These are phyloP conservation scores for Spergularia azorica DNA, from an alignment of 179 eudicot species.

Conservation along the genomic window DNA sequence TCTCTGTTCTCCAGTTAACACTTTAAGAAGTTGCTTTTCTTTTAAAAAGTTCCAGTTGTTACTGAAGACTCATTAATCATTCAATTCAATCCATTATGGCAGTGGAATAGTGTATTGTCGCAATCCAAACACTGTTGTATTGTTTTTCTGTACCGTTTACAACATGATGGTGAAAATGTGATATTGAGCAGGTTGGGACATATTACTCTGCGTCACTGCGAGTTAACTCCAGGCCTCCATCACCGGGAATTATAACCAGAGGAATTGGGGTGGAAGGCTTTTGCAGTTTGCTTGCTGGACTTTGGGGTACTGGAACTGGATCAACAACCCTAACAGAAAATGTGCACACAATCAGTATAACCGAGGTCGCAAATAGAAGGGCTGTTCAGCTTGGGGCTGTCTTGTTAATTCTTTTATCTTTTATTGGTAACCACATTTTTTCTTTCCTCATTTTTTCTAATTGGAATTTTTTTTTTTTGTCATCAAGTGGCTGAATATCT, in stretches of 20 bases:
- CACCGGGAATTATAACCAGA: constrained; percentile 74
- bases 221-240: constrained; percentile 75
- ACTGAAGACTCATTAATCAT: not conserved
- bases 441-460: not conserved
- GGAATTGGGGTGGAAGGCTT: constrained; percentile 96
- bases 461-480: not conserved
- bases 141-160: not conserved
- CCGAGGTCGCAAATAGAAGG: constrained; percentile 76
- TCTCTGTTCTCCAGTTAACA: not conserved
- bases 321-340: constrained; percentile 90
- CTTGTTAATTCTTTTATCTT: constrained; percentile 69
- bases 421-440: constrained; percentile 53
- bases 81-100: constrained; percentile 3
- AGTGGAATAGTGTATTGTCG: too few relatives aligned
- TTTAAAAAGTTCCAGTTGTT: not conserved
- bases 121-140: not conserved
- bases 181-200: constrained; percentile 60
- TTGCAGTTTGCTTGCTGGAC: constrained; percentile 87
- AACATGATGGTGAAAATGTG: not conserved
- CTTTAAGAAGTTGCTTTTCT: not conserved
- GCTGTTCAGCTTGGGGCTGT: constrained; percentile 76
- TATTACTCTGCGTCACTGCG: constrained; percentile 72
- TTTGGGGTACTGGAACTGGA: constrained; percentile 95
- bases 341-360: constrained; percentile 70
- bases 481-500: not conserved